These are phyloP conservation scores for Myotisia sp. DNA, from an alignment of 2,329 filamentous ascomycete genomes.

Conservation along the genomic window DNA sequence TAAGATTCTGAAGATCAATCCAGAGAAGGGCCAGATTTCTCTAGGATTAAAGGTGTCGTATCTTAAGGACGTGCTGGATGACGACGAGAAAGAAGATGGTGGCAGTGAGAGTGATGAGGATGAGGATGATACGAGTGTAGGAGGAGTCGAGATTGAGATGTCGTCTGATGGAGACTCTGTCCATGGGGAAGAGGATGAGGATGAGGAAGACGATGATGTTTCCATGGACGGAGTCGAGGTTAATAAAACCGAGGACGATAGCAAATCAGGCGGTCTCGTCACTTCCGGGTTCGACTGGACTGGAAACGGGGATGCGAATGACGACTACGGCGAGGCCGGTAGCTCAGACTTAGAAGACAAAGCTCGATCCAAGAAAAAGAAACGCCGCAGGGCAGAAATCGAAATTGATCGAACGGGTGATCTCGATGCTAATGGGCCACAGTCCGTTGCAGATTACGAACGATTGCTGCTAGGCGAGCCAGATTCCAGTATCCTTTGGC, in stretches of 20 bases:
- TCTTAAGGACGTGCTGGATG: constrained; percentile 50
- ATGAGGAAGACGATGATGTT: constrained; percentile 36
- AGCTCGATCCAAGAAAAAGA: constrained; percentile 46
- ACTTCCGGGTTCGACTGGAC: constrained; percentile 80
- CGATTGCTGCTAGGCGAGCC: constrained; percentile 81
- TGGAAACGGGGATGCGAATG: constrained; percentile 42
- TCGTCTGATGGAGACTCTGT: constrained; percentile 11
- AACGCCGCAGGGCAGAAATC: constrained; percentile 60
- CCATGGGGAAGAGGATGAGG: constrained; percentile 19
- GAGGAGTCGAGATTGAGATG: constrained; percentile 33
- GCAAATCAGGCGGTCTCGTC: constrained; percentile 44
- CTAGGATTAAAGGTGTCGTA: constrained; percentile 90
- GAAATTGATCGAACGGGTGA: constrained; percentile 85
- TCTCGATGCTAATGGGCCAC: constrained; percentile 74
- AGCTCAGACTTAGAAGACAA: constrained; percentile 33
- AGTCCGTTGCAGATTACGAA: constrained; percentile 84
- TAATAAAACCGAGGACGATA: constrained; percentile 18
- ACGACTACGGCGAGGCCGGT: constrained; percentile 18
- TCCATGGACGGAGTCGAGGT: constrained; percentile 33
- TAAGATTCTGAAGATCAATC: constrained; percentile 65
- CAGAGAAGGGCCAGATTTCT: constrained; percentile 61
- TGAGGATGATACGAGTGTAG: constrained; percentile 27
- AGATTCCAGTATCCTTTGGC: constrained; percentile 87
- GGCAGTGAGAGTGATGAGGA: constrained; percentile 20
- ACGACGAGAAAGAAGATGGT: constrained; percentile 37